phyloP scores from a whole-genome alignment of 805 yeast genomes.

The Brettanomyces bruxellensis region DNA sequence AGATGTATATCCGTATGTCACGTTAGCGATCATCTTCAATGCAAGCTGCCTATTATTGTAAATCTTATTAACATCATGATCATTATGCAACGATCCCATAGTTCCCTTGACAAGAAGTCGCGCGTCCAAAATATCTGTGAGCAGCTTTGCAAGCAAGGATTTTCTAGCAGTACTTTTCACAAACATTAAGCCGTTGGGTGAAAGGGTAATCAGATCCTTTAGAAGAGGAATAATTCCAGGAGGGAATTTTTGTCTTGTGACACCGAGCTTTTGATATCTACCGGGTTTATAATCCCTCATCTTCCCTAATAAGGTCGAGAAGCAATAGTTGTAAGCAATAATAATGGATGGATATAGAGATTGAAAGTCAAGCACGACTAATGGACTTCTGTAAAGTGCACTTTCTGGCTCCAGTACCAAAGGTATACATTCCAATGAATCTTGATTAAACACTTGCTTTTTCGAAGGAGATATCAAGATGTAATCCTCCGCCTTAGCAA shows the following conservation, averaged over 20 bases:
- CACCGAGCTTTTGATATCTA: conserved; percentile 43
- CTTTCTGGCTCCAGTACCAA: conserved; percentile 89
- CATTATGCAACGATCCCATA: conserved; percentile 45
- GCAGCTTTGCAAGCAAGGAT: conserved; percentile 74
- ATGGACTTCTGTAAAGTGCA: conserved; percentile 77
- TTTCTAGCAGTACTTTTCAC: conserved; percentile 56
- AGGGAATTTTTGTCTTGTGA: conserved; percentile 38
- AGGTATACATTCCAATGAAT: conserved; percentile 81
- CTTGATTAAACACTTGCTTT: conserved; percentile 72
- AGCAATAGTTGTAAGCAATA: conserved; percentile 86
- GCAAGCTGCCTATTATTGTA: conserved; percentile 79
- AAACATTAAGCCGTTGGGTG: conserved; percentile 86
- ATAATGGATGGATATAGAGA: conserved; percentile 89
- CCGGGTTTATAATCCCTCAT: conserved; percentile 41
- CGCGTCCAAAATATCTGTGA: conserved; percentile 72
- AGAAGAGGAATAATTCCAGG: conserved; percentile 48
- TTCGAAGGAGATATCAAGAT: conserved; percentile 73
- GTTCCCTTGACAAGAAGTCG: conserved; percentile 72
- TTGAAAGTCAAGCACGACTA: conserved; percentile 87
- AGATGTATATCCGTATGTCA: conserved; percentile 91
- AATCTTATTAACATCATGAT: conserved; percentile 41
- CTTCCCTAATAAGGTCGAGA: conserved; percentile 61
- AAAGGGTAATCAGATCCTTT: conserved; percentile 46
- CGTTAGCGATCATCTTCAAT: conserved; percentile 83
- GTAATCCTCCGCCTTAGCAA: conserved; percentile 69